Conservation (phyloP, 1,139 yeast genomes). For the Ashbya aceris region DNA sequence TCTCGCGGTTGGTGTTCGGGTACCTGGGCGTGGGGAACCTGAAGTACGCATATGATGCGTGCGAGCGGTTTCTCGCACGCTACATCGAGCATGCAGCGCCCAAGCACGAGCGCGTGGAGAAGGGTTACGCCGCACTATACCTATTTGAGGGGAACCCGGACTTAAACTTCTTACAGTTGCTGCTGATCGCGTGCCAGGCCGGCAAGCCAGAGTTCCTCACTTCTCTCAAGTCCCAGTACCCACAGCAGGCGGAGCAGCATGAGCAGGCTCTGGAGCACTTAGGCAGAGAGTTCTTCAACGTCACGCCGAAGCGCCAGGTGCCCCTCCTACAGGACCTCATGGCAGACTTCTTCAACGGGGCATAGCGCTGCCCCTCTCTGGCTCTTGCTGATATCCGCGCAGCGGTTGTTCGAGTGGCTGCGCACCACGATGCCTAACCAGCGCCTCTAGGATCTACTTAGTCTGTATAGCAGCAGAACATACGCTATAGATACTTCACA, state of each 20-base stretch:
- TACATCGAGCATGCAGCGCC: conserved; percentile 31
- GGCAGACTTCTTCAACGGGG: conserved; percentile 60
- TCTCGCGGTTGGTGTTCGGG: conserved; percentile 58
- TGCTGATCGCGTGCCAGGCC: conserved; percentile 54
- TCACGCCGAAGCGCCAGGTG: conserved; percentile 45
- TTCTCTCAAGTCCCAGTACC: conserved; percentile 47
- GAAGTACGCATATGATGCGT: conserved; percentile 44
- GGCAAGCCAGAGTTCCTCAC: conserved; percentile 41
- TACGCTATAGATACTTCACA: conserved; percentile 8
- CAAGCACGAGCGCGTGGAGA: conserved; percentile 14
- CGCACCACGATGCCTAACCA: too few species aligned
- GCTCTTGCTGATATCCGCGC: too few species aligned
- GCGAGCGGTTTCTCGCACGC: conserved; percentile 24
- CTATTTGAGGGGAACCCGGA: conserved; percentile 32
- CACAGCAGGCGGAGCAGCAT: conserved; percentile 31
- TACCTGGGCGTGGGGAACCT: conserved; percentile 58
- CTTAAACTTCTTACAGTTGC: conserved; percentile 61
- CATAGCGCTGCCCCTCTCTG: conserved; percentile 3
- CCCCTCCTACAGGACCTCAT: conserved; percentile 77
- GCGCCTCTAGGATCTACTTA: not conserved
- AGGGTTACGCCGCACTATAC: conserved; percentile 22
- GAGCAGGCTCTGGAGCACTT: conserved; percentile 41
- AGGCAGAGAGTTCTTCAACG: conserved; percentile 50
- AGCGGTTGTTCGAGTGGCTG: too few species aligned
- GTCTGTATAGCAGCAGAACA: conserved; percentile 2